Evolutionary conservation across 805 yeast species (phyloP).

Genomic region (Wickerhamomyces pijperi): DNA sequence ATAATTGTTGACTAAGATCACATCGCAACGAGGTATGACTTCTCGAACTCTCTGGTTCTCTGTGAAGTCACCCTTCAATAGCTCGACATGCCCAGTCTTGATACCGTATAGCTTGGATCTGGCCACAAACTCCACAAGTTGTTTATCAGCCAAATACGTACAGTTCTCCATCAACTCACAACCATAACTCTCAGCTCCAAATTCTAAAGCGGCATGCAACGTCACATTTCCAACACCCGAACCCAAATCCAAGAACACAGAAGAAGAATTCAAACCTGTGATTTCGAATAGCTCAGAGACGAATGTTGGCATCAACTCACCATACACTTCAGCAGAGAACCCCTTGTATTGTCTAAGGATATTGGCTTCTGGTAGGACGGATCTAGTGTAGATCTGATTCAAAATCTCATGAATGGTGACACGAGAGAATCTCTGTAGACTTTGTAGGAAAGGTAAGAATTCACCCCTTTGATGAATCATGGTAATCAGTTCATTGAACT

Average conservation of each 20-base stretch:
- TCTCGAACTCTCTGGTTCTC: slow-evolving; percentile 43
- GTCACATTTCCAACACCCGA: slow-evolving; percentile 93
- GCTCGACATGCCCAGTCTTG: slow-evolving; percentile 39
- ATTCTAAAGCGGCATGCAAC: slow-evolving; percentile 79
- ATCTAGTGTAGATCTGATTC: slow-evolving; percentile 62
- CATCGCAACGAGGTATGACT: slow-evolving; percentile 53
- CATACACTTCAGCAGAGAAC: slow-evolving; percentile 84
- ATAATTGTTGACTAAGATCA: slow-evolving; percentile 73
- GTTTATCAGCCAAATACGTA: slow-evolving; percentile 52
- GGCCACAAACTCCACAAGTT: slow-evolving; percentile 42
- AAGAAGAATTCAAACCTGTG: slow-evolving; percentile 40
- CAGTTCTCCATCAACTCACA: slow-evolving; percentile 86
- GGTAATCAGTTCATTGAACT: slow-evolving; percentile 32
- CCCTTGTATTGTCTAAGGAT: slow-evolving; percentile 66
- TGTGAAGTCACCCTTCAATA: slow-evolving; percentile 59
- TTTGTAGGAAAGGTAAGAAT: slow-evolving; percentile 20
- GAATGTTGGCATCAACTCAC: slow-evolving; percentile 77
- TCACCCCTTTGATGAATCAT: slow-evolving; percentile 22
- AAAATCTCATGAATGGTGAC: slow-evolving; percentile 55
- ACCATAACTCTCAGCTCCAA: slow-evolving; percentile 78
- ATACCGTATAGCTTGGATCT: slow-evolving; percentile 59
- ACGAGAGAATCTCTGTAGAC: slow-evolving; percentile 23
- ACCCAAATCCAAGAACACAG: slow-evolving; percentile 74
- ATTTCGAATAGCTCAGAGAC: slow-evolving; percentile 53
- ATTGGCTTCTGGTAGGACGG: slow-evolving; percentile 64